A percentile compares a stretch with the other conserved stretches of the same genome.
Evolutionary conservation across 805 yeast genomes (phyloP).

Genomic region (Ogataea siamensis): DNA sequence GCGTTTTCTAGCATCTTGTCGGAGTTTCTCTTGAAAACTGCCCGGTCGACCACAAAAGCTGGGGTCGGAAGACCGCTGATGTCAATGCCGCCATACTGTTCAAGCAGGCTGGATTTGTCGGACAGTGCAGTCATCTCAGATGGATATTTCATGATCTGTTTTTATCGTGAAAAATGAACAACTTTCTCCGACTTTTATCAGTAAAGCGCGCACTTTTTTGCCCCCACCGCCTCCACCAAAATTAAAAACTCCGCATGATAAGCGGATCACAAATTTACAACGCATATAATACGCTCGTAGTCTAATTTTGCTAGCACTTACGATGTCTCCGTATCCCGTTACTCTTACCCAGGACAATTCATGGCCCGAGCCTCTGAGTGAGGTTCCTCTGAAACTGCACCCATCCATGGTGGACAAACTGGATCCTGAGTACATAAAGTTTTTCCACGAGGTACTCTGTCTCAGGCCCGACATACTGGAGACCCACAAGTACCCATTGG

Average conservation of each 20-base stretch:
- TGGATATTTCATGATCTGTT: constrained; percentile 21
- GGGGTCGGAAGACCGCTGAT: constrained; percentile 54
- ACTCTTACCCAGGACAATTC: constrained; percentile 26
- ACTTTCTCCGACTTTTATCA: constrained; percentile 1
- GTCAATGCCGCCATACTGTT: constrained; percentile 40
- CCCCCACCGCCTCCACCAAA: constrained; percentile 3
- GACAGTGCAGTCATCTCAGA: constrained; percentile 23
- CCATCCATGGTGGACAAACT: constrained; percentile 18
- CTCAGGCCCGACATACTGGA: constrained; percentile 25
- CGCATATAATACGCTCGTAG: background rate
- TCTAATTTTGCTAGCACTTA: background rate
- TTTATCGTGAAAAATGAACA: background rate
- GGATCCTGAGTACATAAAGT: constrained; percentile 26
- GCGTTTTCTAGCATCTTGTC: constrained; percentile 49
- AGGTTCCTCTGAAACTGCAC: constrained; percentile 34
- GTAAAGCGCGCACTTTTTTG: background rate
- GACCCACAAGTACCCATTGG: constrained; percentile 26
- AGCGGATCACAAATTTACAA: background rate
- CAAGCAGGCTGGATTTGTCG: constrained; percentile 24
- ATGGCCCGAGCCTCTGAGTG: constrained; percentile 30
- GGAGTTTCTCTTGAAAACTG: constrained; percentile 43
- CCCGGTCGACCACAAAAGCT: constrained; percentile 47
- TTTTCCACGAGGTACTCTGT: constrained; percentile 24
- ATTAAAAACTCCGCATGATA: constrained; percentile 1
- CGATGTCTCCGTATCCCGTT: constrained; percentile 15